Evolutionary conservation across 108 stramenopile species (phyloP), one percentile per base, ranked within the genome.

Genomic region (Skeletonema marinoi): DNA sequence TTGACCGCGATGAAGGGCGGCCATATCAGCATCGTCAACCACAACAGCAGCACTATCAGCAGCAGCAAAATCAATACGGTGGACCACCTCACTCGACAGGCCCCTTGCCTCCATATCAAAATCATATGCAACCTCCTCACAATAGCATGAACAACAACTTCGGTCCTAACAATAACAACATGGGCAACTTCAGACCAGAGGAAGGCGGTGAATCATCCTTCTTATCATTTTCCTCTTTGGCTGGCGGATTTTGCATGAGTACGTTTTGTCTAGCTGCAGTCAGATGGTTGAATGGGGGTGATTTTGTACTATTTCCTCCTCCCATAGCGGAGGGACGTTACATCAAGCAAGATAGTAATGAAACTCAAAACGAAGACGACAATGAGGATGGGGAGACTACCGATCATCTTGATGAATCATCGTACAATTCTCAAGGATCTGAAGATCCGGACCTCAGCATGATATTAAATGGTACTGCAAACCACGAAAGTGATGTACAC

Each of bases 251-350:
- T 35, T 75, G 69, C 14, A 30, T 81, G 14, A 80, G 84, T 29
- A 61, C 77, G 32, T 67, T 81, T 30, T 70, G 75, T 33, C 60
- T 85, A 30, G 94, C 94, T 13, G 89, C 92, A 8, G 51, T 88
- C 0, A 89, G 94, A 68, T 95, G 94, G 94, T 71, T 95, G 66
- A 95, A 95, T 78, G 94, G 94, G 25, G 94, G 91, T 13, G 92
- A 91, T 60, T 95, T 95, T 78, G 75, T 80, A 10, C 30, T 95
- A 29, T 87, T 91, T 65, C 94, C 94, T 30, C 86, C 88, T 39
- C 87, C 92, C 5, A 44, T 42, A 10, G 42, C 73, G 29, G 58
- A 25, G 54, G 54, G 21, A 6, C 39, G 39, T 1, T 41, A 41
- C 2, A 56, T 56, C 54, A 56, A 56, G 54, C 25, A 31, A 21